Evolutionary conservation across 306 rosid genomes (phyloP).

Genomic region (Glycine latifolia): DNA sequence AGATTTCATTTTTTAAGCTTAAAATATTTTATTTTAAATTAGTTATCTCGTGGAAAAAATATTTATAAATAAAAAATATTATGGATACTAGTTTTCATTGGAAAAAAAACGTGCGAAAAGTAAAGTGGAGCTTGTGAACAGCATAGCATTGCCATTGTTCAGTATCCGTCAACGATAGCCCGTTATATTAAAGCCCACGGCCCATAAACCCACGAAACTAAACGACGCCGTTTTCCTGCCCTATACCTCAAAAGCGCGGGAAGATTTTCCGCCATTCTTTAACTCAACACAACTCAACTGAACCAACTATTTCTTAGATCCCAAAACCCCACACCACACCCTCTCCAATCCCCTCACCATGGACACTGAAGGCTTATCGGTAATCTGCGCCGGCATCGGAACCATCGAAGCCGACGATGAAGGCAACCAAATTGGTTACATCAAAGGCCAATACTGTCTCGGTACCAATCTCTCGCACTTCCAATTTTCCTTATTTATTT

Average conservation of each 20-base stretch:
- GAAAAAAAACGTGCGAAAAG: too few species aligned
- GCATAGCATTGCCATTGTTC: too few species aligned
- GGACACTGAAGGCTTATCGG: constrained; percentile 82
- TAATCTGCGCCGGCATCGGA: constrained; percentile 82
- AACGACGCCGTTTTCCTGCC: background rate
- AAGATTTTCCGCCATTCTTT: constrained; percentile 39
- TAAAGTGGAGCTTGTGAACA: too few species aligned
- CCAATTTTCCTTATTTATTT: background rate
- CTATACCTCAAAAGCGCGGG: constrained; percentile 44
- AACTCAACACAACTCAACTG: background rate
- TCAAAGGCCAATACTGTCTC: constrained; percentile 73
- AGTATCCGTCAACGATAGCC: too few species aligned
- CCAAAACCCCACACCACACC: constrained; percentile 1
- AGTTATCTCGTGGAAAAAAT: too few species aligned
- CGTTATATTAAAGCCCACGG: background rate
- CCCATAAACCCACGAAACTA: background rate
- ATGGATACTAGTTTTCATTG: too few species aligned
- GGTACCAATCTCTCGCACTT: constrained; percentile 54
- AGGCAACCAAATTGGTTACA: constrained; percentile 71
- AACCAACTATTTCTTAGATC: constrained; percentile 18
- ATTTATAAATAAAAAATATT: too few species aligned
- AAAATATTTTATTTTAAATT: too few species aligned
- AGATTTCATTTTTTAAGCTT: too few species aligned
- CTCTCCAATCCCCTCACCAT: constrained; percentile 41
- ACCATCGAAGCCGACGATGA: constrained; percentile 60